A percentile compares a stretch with the other conserved stretches of the same genome.
Evolutionary conservation across 208 protist genomes (phyloP).

Genomic region (Phytomonas francai): DNA sequence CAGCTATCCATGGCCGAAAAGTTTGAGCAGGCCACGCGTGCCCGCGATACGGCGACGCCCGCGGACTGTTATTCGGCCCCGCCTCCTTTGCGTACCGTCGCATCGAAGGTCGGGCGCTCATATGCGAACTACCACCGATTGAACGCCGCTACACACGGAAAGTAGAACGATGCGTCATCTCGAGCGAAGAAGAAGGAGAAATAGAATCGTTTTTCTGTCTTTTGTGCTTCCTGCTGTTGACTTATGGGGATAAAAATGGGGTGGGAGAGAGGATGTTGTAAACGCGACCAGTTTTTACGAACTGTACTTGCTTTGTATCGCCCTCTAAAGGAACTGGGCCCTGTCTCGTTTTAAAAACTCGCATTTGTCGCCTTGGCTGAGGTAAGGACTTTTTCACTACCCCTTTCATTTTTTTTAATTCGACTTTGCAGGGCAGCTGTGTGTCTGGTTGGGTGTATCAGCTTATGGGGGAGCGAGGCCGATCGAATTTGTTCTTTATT

Average conservation of each 20-base stretch:
- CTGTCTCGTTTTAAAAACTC: too few species aligned
- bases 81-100: slow-evolving; percentile 9
- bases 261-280: too few species aligned
- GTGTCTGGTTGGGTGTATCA: too few species aligned
- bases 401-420: slow-evolving; percentile 1
- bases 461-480: too few species aligned
- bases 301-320: too few species aligned
- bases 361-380: background rate
- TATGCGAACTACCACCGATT: slow-evolving; percentile 71
- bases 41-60: slow-evolving; percentile 18
- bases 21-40: slow-evolving; percentile 30
- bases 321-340: too few species aligned
- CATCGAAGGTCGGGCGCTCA: slow-evolving; percentile 63
- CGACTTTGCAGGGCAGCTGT: too few species aligned
- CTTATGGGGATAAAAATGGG: background rate
- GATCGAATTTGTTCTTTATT: too few species aligned
- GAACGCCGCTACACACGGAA: background rate
- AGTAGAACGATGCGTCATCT: too few species aligned
- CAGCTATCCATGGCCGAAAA: slow-evolving; percentile 75
- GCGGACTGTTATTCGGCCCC: background rate
- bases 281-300: too few species aligned
- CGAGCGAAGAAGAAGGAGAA: too few species aligned
- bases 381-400: background rate
- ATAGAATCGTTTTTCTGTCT: slow-evolving; percentile 3
- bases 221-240: background rate